These are phyloP conservation scores for Wickerhamiella slavikovae DNA, from an alignment of 805 yeast genomes.

Conservation along the genomic window DNA sequence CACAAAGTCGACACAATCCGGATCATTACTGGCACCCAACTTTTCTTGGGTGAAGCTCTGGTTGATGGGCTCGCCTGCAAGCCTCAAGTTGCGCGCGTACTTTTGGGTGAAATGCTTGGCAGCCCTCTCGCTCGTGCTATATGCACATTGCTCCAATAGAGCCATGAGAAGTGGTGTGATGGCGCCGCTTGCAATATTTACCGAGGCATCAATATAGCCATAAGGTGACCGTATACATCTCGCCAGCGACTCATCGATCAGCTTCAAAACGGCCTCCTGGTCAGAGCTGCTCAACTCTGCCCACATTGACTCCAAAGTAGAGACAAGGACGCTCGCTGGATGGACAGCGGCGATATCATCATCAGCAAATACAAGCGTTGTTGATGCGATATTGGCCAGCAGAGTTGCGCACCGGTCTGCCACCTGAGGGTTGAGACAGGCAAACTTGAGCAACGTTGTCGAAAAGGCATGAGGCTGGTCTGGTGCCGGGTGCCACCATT, in stretches of 20 bases:
- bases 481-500: slow-evolving; percentile 55
- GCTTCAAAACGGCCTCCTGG: slow-evolving; percentile 28
- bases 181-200: slow-evolving; percentile 25
- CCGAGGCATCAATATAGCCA: slow-evolving; percentile 51
- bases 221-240: slow-evolving; percentile 60
- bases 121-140: slow-evolving; percentile 1
- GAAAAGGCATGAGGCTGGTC: slow-evolving; percentile 39
- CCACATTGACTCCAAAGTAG: slow-evolving; percentile 21
- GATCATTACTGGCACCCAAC: too few species aligned
- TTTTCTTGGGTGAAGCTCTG: too few species aligned
- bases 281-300: slow-evolving; percentile 4
- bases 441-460: slow-evolving; percentile 40
- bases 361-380: slow-evolving; percentile 35
- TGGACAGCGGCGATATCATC: slow-evolving; percentile 22
- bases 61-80: too few species aligned
- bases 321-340: slow-evolving; percentile 35
- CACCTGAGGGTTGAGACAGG: slow-evolving; percentile 17
- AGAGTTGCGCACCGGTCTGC: slow-evolving; percentile 28
- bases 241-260: slow-evolving; percentile 58
- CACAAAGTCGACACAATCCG: slow-evolving; percentile 12
- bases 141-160: slow-evolving; percentile 33
- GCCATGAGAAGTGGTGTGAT: slow-evolving; percentile 39
- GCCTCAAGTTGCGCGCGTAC: slow-evolving; percentile 7
- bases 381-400: slow-evolving; percentile 26
- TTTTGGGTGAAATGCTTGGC: slow-evolving; percentile 3